phyloP scores from a whole-genome alignment of 192 early-diverging fungal species.

The Funneliformis geosporum region DNA sequence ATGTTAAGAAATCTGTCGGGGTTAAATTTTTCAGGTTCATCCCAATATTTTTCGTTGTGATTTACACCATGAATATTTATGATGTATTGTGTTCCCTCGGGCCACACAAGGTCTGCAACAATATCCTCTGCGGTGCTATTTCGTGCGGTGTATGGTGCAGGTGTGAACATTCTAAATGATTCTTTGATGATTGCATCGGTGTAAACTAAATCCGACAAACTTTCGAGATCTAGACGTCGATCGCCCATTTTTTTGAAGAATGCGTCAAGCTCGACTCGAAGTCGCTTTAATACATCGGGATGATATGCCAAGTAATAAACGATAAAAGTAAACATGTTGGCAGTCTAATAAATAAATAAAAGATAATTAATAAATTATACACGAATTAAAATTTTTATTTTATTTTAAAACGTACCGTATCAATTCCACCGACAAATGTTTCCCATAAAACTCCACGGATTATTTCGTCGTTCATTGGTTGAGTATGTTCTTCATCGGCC shows the following conservation, averaged over 20 bases:
- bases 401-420: slow-evolving; percentile 1
- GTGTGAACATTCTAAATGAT: background rate
- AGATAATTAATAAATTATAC: background rate
- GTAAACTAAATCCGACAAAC: slow-evolving; percentile 1
- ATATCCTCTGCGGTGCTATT: background rate
- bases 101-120: background rate
- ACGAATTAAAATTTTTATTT: no score
- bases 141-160: background rate
- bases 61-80: slow-evolving; percentile 2
- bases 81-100: background rate
- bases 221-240: background rate
- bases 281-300: background rate
- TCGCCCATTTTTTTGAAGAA: background rate
- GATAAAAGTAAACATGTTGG: slow-evolving; percentile 6
- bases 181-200: slow-evolving; percentile 17
- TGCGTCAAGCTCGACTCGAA: background rate
- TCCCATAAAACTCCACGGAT: slow-evolving; percentile 1
- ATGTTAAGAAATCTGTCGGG: background rate
- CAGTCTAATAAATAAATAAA: slow-evolving; percentile 7
- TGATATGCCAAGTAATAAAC: background rate
- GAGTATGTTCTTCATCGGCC: background rate
- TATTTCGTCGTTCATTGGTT: slow-evolving; percentile 2
- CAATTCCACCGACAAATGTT: background rate
- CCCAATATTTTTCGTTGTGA: background rate
- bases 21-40: slow-evolving; percentile 20